These are phyloP conservation scores for Naganishia cerealis DNA, from an alignment of 1,284 basidiomycete genomes.

Conservation along the genomic window DNA sequence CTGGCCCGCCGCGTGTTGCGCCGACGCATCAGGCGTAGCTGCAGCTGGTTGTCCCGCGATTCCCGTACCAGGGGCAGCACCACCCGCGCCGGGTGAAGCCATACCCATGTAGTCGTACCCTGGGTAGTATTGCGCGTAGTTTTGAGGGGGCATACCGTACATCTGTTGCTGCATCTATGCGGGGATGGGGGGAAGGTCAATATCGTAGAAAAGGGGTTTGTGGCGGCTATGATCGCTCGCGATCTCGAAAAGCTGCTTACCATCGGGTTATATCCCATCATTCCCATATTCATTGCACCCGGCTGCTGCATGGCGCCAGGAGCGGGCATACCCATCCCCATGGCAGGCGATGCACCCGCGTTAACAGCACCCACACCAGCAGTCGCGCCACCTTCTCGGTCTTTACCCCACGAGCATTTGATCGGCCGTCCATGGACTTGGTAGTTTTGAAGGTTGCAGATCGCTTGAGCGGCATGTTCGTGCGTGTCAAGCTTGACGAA, in stretches of 20 bases:
- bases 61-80: slow-evolving; percentile 40
- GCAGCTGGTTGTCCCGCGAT: slow-evolving; percentile 44
- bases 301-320: slow-evolving; percentile 27
- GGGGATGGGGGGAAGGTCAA: not conserved
- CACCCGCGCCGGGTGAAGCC: slow-evolving; percentile 21
- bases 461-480: slow-evolving; percentile 95
- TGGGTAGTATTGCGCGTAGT: slow-evolving; percentile 43
- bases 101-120: slow-evolving; percentile 39
- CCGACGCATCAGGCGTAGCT: slow-evolving; percentile 2
- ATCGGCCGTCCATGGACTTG: slow-evolving; percentile 93
- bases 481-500: slow-evolving; percentile 98
- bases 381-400: slow-evolving; percentile 57
- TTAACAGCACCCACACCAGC: not conserved
- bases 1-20: slow-evolving; percentile 2
- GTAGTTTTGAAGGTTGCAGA: slow-evolving; percentile 89
- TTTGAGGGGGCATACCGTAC: slow-evolving; percentile 44
- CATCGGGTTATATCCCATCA: slow-evolving; percentile 35
- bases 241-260: not conserved
- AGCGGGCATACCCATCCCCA: slow-evolving; percentile 7
- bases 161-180: slow-evolving; percentile 39
- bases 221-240: not conserved
- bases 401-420: slow-evolving; percentile 98
- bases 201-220: not conserved
- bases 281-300: slow-evolving; percentile 32
- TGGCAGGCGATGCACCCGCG: slow-evolving; percentile 2